Evolutionary conservation across 805 yeast species (phyloP).

Genomic region (Saccharomyces eubayanus): DNA sequence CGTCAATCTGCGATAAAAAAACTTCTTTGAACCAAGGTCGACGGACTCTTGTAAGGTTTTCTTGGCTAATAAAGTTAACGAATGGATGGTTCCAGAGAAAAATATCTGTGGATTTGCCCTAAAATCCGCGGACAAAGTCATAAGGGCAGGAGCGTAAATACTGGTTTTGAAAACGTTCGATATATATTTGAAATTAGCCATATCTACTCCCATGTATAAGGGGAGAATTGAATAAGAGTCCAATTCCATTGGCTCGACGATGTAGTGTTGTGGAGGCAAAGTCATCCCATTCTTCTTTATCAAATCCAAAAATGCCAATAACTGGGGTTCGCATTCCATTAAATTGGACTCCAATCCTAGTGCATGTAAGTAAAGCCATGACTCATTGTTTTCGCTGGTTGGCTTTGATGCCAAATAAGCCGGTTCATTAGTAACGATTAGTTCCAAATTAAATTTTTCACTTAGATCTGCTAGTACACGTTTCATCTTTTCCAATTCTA

Average conservation of each 20-base stretch:
- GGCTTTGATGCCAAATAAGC: conserved; percentile 2
- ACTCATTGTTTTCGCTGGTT: background rate
- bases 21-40: conserved; percentile 2
- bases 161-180: conserved; percentile 13
- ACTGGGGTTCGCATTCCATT: conserved; percentile 11
- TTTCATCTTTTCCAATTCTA: conserved; percentile 1
- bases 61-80: conserved; percentile 16
- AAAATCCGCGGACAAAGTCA: background rate
- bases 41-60: conserved; percentile 9
- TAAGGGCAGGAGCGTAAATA: conserved; percentile 14
- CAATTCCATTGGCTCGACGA: conserved; percentile 17
- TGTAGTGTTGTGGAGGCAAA: conserved; percentile 2
- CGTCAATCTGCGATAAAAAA: conserved; percentile 13
- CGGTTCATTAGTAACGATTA: conserved; percentile 8
- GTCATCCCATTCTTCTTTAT: background rate
- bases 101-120: conserved; percentile 10
- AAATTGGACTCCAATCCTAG: conserved; percentile 17
- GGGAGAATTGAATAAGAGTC: conserved; percentile 20
- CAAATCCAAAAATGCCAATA: conserved; percentile 12
- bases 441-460: conserved; percentile 14
- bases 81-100: conserved; percentile 15
- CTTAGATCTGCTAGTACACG: conserved; percentile 7
- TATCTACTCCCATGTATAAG: conserved; percentile 15
- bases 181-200: conserved; percentile 14
- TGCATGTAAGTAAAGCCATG: conserved; percentile 7